phyloP scores from a whole-genome alignment of 2,329 filamentous ascomycete species.

The Fusarium luffae region DNA sequence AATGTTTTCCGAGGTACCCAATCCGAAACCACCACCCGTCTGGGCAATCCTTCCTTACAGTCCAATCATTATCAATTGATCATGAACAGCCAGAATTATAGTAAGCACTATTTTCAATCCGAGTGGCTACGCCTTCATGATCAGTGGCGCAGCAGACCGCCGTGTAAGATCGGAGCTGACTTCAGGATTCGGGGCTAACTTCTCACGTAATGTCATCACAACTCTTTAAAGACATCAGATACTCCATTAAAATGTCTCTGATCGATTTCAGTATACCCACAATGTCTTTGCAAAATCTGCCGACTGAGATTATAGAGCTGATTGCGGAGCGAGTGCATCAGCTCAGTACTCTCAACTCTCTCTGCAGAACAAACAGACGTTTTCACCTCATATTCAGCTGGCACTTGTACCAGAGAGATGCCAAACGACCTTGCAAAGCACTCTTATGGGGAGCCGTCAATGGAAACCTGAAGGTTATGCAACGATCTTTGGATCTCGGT shows the following conservation, averaged over 20 bases:
- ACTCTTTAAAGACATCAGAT: not conserved
- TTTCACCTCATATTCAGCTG: not conserved
- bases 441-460: not conserved
- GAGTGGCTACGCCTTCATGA: not conserved
- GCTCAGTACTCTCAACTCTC: not conserved
- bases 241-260: accelerated
- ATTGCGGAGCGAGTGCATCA: not conserved
- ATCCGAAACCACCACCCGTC: not conserved
- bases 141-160: not conserved
- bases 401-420: not conserved
- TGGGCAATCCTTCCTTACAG: not conserved
- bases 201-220: conserved; percentile 5
- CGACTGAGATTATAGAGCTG: conserved; percentile 8
- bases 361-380: not conserved
- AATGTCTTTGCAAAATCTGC: conserved; percentile 4
- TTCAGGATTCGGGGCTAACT: not conserved
- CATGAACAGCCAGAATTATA: not conserved
- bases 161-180: not conserved
- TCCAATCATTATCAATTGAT: not conserved
- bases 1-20: not conserved
- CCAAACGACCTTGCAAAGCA: not conserved
- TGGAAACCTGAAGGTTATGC: not conserved
- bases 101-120: not conserved
- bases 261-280: accelerated
- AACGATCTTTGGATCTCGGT: not conserved